Conservation (phyloP, 441 rosid genomes). For the Gossypium davidsonii region DNA sequence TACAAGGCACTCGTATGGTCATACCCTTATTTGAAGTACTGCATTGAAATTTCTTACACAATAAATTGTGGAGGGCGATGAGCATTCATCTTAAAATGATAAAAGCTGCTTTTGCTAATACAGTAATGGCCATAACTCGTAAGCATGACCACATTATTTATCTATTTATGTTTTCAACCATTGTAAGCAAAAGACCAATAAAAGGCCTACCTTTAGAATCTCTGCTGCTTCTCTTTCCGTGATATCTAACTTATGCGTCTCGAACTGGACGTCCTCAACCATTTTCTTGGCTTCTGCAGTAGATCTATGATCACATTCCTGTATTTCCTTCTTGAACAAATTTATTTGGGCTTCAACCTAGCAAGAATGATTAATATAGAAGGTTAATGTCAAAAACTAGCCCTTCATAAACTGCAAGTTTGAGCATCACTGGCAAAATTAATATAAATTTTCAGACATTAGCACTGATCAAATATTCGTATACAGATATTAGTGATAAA, state of each 20-base stretch:
- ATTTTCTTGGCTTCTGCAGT: slow-evolving; percentile 55
- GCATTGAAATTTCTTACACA: not conserved
- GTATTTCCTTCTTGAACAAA: slow-evolving; percentile 46
- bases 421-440: not conserved
- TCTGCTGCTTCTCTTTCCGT: slow-evolving; percentile 75
- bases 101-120: not conserved
- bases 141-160: not conserved
- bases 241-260: slow-evolving; percentile 41
- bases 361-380: not conserved
- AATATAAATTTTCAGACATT: not conserved
- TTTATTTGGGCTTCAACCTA: slow-evolving; percentile 53
- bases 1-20: not conserved
- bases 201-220: slow-evolving; percentile 42
- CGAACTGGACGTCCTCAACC: slow-evolving; percentile 42
- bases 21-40: not conserved
- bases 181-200: not conserved
- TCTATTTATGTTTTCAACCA: not conserved
- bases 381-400: not conserved
- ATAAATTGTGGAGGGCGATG: not conserved
- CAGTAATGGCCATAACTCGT: not conserved
- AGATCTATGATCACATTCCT: slow-evolving; percentile 38
- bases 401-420: not conserved
- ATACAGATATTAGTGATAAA: not conserved
- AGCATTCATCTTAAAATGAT: not conserved
- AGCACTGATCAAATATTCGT: slow-evolving; percentile 1